These are phyloP conservation scores for Arabidopsis thaliana DNA, from an alignment of 345 rosid species.

Conservation along the genomic window DNA sequence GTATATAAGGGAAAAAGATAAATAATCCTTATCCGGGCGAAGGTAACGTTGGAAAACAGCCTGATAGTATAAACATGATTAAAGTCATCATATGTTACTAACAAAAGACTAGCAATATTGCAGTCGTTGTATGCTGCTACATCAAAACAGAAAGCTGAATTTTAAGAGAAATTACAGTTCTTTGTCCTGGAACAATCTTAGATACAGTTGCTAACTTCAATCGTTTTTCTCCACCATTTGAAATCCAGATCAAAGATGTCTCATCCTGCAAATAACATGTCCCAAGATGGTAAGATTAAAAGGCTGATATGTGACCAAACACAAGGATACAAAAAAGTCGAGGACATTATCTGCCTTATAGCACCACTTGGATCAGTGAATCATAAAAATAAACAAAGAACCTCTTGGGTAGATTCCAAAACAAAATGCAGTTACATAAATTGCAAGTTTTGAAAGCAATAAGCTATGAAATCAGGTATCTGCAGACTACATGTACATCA, in stretches of 20 bases:
- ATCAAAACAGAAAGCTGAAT: slow-evolving; percentile 28
- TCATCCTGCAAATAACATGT: slow-evolving; percentile 72
- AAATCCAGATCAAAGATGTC: slow-evolving; percentile 87
- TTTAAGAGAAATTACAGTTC: slow-evolving; percentile 76
- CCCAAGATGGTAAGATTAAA: slow-evolving; percentile 1
- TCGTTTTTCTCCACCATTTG: slow-evolving; percentile 78
- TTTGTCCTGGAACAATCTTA: slow-evolving; percentile 91
- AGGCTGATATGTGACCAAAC: slow-evolving; percentile 13
- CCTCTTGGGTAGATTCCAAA: background rate
- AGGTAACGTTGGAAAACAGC: slow-evolving; percentile 86
- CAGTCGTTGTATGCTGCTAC: slow-evolving; percentile 1
- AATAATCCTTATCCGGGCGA: slow-evolving; percentile 86
- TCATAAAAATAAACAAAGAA: background rate
- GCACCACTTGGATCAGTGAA: background rate
- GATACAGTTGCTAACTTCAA: slow-evolving; percentile 83
- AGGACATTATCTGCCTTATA: background rate
- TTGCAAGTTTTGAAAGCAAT: background rate
- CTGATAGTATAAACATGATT: slow-evolving; percentile 49
- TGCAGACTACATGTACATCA: too few relatives aligned
- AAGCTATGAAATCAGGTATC: background rate
- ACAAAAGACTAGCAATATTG: slow-evolving; percentile 1
- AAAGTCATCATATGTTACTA: slow-evolving; percentile 17
- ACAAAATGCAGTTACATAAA: background rate
- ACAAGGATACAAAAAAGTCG: background rate
- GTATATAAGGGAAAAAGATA: slow-evolving; percentile 88